Base-by-base conservation (phyloP, 345 rosid genomes). In the Punica granatum region DNA sequence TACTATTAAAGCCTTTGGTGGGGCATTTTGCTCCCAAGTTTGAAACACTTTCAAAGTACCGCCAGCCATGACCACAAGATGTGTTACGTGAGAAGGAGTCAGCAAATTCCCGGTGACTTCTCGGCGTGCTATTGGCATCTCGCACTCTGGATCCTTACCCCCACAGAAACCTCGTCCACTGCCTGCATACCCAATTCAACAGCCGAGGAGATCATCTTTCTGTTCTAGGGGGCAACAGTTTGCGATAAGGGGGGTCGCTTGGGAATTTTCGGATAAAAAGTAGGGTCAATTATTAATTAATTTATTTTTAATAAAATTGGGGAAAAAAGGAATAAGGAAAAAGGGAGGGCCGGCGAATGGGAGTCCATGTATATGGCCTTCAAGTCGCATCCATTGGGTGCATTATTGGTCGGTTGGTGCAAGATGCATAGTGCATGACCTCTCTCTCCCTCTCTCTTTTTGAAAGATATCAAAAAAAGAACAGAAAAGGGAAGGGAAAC, bases 251-350 rank as follows among this genome's bases (percentile, higher is more conserved):
- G 34, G 34, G 61, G 34, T 28, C 61, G 3, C 19, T 10, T 30
- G 25, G 61, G 61, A 26, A 56, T 14, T 28, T 14, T 28, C 26
- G 61, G 61, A 56, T 56, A 56, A 56, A 56, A 56, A 53, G 59
- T 13, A 56, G 61, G 33, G 33, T 28, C 34, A 53, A 56, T 56
- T 56, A 56, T 56, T 56, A 56, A 56, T 37, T 37, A n/a, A n/a
- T n/a, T n/a, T n/a, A n/a, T n/a, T 23, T 51, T 8, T 6, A n/a
- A 5, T n/a, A n/a, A 21, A 51, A 23, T 51, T 18, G 49, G 3
- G 34, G 34, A 56, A 37, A 37, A 11, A 37, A 37, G 5, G 12
- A 18, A 26, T 7, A 4, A 1, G 13, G 33, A 12, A 56, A 13
- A 56, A 14, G 25, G 61, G 34, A 56, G 34, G 61, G 7, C 25